Conservation (phyloP, 108 stramenopile species). For the Cyclostephanos invisitatus region DNA sequence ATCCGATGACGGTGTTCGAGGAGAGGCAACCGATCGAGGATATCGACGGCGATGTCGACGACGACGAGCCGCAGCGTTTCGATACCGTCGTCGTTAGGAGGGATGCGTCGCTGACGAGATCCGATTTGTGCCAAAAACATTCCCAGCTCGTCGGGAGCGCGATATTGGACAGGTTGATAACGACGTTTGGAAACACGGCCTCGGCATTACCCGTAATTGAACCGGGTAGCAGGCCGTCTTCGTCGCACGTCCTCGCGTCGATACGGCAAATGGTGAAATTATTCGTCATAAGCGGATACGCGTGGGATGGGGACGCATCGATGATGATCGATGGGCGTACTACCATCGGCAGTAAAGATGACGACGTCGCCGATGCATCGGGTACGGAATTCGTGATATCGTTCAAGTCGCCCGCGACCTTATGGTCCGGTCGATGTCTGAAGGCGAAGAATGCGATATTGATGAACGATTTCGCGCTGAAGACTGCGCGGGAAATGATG, state of each 20-base stretch:
- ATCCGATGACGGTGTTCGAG: conserved; percentile 71
- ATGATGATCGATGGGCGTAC: too few relatives aligned
- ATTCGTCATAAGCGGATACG: conserved; percentile 79
- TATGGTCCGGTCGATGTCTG: conserved; percentile 78
- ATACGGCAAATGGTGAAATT: conserved; percentile 69
- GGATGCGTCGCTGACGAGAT: conserved; percentile 61
- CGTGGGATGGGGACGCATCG: conserved; percentile 61
- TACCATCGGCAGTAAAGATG: too few relatives aligned
- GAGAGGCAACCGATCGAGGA: conserved; percentile 73
- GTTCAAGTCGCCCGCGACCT: conserved; percentile 66
- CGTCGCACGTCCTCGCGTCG: conserved; percentile 39
- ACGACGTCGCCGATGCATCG: conserved; percentile 12
- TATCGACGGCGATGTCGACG: conserved; percentile 38
- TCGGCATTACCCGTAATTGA: conserved; percentile 58
- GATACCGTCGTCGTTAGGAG: conserved; percentile 63
- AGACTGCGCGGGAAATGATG: conserved; percentile 53
- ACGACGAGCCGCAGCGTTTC: conserved; percentile 62
- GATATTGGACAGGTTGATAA: conserved; percentile 66
- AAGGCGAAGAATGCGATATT: conserved; percentile 39
- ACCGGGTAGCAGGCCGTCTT: conserved; percentile 53
- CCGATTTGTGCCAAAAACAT: conserved; percentile 47
- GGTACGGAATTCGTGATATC: conserved; percentile 55
- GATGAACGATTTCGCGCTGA: conserved; percentile 53
- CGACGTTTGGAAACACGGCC: conserved; percentile 63
- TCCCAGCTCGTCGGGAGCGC: conserved; percentile 57